Evolutionary conservation across 352 stramenopile genomes (phyloP), one percentile per base, ranked within the genome.

Genomic region (Nothophytophthora sp.): DNA sequence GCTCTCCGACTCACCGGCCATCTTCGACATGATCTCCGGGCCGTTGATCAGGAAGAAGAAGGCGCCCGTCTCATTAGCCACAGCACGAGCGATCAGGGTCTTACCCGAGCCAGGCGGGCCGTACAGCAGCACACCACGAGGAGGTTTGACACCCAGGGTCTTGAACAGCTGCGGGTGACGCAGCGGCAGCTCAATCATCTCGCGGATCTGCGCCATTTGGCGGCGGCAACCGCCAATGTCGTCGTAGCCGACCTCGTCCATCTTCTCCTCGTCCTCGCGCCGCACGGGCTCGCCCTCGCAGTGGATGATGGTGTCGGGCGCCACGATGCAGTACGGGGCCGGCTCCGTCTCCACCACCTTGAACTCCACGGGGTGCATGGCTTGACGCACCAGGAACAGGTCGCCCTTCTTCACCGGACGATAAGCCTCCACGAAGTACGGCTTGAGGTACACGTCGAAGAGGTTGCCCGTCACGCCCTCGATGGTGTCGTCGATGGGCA

Each of bases 41-140:
- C 96, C 97, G 70, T 99, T 99, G 71, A 99, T 99, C 25, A 99
- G 63, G 71, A 99, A 99, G 81, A 99, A 99, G 73, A 99, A 99
- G 1, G 97, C 97, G 34, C 97, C 97, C 8, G 97, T 99, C 69
- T 99, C 98, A 70, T 99, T 99, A 2, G 97, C 97, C 6, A 99
- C 96, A 19, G 97, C 97, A 49, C 96, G 88, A 22, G 98, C 97
- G 70, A 99, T 99, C 36, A 99, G 70, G 11, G 97, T 99, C 87
- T 99, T 99, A 62, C 98, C 98, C 1, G 78, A 97, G 25, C 98
- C 98, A 1, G 98, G 97, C 29, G 97, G 97, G 16, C 98, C 98
- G 68, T 99, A 99, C 3, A 99, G 76, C n/a, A 99, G 75, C 35
- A 99, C 96, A 54, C 98, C 98, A 48, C 96, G 87, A 33, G 98